Evolutionary conservation across 768 basidiomycete species (phyloP).

Genomic region (Pisolithus microcarpus): DNA sequence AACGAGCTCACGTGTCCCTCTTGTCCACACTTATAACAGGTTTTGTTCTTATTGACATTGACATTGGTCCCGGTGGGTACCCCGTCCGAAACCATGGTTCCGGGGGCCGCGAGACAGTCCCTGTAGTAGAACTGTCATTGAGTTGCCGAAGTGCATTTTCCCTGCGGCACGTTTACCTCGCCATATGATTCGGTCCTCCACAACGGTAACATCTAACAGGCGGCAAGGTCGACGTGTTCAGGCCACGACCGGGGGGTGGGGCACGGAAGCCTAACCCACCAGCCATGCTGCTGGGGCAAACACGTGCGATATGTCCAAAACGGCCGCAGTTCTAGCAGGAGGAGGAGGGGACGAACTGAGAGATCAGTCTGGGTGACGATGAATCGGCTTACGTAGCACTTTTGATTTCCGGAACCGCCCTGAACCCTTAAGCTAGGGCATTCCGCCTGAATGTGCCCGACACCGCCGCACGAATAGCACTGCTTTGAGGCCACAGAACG

Average conservation of each 20-base stretch:
- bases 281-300: slow-evolving; percentile 50
- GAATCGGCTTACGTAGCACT: slow-evolving; percentile 66
- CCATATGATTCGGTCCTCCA: slow-evolving; percentile 84
- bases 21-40: slow-evolving; percentile 83
- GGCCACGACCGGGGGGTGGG: slow-evolving; percentile 65
- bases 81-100: slow-evolving; percentile 42
- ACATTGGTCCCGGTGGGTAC: slow-evolving; percentile 34
- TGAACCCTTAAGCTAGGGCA: slow-evolving; percentile 75
- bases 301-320: slow-evolving; percentile 74
- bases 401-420: slow-evolving; percentile 47
- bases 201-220: slow-evolving; percentile 88
- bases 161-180: slow-evolving; percentile 40
- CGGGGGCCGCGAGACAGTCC: slow-evolving; percentile 76
- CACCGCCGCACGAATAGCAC: slow-evolving; percentile 89
- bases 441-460: slow-evolving; percentile 86
- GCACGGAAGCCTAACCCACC: slow-evolving; percentile 57
- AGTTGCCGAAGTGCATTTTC: neutral
- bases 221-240: slow-evolving; percentile 71
- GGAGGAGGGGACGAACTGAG: slow-evolving; percentile 2
- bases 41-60: slow-evolving; percentile 58
- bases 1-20: slow-evolving; percentile 70
- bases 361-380: neutral
- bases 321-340: slow-evolving; percentile 64
- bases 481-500: slow-evolving; percentile 80
- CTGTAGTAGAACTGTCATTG: slow-evolving; percentile 29